These are phyloP conservation scores for Didymella arachidicola DNA, from an alignment of 2,329 filamentous ascomycete species.

Conservation along the genomic window DNA sequence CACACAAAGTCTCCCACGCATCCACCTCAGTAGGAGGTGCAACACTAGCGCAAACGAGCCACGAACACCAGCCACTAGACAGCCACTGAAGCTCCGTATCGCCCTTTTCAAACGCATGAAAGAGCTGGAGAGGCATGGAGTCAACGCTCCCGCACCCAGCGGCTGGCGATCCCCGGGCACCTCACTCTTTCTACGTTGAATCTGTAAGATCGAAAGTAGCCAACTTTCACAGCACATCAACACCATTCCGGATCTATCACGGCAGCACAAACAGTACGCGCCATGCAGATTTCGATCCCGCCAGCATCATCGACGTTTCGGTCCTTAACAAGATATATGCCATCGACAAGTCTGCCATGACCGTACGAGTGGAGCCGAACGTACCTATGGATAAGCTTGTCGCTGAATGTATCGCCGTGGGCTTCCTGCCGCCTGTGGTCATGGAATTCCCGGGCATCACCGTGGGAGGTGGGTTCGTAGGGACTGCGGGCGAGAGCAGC, in stretches of 20 bases:
- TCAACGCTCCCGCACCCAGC: too few relatives aligned
- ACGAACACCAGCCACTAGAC: slow-evolving; percentile 5
- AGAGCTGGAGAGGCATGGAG: neutral
- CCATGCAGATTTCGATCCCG: slow-evolving; percentile 51
- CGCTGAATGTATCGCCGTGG: slow-evolving; percentile 61
- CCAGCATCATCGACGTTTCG: slow-evolving; percentile 68
- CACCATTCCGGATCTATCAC: slow-evolving; percentile 65
- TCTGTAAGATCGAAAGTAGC: slow-evolving; percentile 31
- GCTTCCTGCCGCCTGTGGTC: slow-evolving; percentile 69
- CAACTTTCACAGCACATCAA: slow-evolving; percentile 38
- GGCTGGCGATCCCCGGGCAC: too few relatives aligned
- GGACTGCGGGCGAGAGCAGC: slow-evolving; percentile 72
- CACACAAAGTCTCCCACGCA: neutral
- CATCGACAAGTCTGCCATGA: slow-evolving; percentile 62
- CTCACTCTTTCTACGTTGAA: slow-evolving; percentile 24
- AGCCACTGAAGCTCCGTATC: neutral
- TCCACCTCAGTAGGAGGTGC: neutral
- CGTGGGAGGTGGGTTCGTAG: slow-evolving; percentile 71
- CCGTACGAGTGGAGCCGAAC: slow-evolving; percentile 72
- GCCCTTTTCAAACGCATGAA: neutral
- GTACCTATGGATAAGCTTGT: slow-evolving; percentile 72
- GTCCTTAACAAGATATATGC: slow-evolving; percentile 67
- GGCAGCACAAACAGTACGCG: slow-evolving; percentile 80
- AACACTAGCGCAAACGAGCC: slow-evolving; percentile 4
- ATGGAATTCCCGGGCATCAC: slow-evolving; percentile 78